Percentiles rank a stretch among this genome's conserved stretches.
phyloP scores from a whole-genome alignment of 2,329 filamentous ascomycete genomes.

The Neonectria ditissima region DNA sequence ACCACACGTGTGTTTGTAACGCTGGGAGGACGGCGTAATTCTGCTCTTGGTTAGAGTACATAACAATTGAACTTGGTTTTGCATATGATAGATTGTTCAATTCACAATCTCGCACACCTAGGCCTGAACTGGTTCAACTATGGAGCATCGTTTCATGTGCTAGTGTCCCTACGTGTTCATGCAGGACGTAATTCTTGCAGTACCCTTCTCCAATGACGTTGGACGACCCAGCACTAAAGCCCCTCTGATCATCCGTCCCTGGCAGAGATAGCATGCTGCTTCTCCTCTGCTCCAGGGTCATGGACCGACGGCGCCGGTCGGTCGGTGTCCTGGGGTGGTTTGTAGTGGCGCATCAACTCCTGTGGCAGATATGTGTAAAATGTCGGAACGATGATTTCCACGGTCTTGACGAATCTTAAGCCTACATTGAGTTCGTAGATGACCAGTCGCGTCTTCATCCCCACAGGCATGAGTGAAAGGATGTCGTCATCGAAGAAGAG shows the following conservation, averaged over 20 bases:
- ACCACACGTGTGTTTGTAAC: constrained; percentile 17
- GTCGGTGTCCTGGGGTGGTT: constrained; percentile 61
- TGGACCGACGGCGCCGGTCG: constrained; percentile 60
- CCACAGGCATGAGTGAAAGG: constrained; percentile 66
- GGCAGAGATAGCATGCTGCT: constrained; percentile 41
- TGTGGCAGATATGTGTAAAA: constrained; percentile 77
- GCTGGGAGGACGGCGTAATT: constrained; percentile 24
- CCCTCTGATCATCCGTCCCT: constrained; percentile 33
- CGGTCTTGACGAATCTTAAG: constrained; percentile 72
- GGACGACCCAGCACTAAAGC: not conserved
- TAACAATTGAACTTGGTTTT: constrained; percentile 2
- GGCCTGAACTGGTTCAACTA: not conserved
- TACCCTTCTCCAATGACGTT: constrained; percentile 5
- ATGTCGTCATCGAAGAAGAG: constrained; percentile 77
- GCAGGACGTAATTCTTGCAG: not conserved
- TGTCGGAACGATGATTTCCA: constrained; percentile 66
- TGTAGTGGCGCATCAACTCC: constrained; percentile 76
- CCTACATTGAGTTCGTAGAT: constrained; percentile 72
- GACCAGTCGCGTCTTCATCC: constrained; percentile 70
- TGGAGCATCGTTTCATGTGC: constrained; percentile 1
- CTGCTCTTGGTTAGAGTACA: constrained; percentile 22
- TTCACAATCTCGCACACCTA: not conserved
- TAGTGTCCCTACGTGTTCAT: not conserved
- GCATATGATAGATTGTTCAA: not conserved
- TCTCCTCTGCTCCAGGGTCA: constrained; percentile 46